These are phyloP conservation scores for Micractinium conductrix DNA, from an alignment of 139 green algal genomes.

Conservation along the genomic window DNA sequence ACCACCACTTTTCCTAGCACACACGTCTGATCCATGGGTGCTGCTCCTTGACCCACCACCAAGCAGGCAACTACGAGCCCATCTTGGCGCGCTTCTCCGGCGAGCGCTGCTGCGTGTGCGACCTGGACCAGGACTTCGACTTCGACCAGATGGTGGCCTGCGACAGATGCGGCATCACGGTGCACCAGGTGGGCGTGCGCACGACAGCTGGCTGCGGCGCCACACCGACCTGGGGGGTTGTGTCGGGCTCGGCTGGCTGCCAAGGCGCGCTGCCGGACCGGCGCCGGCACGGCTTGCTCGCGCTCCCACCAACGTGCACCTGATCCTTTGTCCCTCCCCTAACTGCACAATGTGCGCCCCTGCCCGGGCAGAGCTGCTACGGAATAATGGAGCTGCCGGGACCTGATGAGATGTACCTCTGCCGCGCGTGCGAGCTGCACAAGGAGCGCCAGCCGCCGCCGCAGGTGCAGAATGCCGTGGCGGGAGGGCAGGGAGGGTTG, in stretches of 20 bases:
- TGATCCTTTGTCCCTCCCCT: no score
- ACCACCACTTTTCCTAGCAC: neutral
- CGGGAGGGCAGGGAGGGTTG: no score
- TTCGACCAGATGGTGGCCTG: constrained; percentile 90
- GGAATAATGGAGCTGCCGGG: constrained; percentile 81
- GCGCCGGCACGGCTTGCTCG: no score
- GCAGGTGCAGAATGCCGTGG: no score
- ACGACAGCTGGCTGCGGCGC: neutral
- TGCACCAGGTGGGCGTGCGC: constrained; percentile 77
- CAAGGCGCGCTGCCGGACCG: no score
- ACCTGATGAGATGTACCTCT: constrained; percentile 87
- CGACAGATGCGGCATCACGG: constrained; percentile 84
- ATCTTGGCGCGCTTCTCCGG: constrained; percentile 56
- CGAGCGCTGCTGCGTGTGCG: constrained; percentile 82
- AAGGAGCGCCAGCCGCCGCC: constrained; percentile 50
- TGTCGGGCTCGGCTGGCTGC: no score
- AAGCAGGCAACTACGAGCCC: constrained; percentile 21
- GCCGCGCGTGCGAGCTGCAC: constrained; percentile 78
- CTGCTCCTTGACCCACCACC: no score
- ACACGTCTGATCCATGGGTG: no score
- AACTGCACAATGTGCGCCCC: neutral
- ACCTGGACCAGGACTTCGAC: constrained; percentile 92
- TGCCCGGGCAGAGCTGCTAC: constrained; percentile 75
- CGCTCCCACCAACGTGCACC: no score
- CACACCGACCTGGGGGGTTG: neutral